Base-by-base conservation (phyloP, 2,329 filamentous ascomycete genomes). In the Fusarium zealandicum region DNA sequence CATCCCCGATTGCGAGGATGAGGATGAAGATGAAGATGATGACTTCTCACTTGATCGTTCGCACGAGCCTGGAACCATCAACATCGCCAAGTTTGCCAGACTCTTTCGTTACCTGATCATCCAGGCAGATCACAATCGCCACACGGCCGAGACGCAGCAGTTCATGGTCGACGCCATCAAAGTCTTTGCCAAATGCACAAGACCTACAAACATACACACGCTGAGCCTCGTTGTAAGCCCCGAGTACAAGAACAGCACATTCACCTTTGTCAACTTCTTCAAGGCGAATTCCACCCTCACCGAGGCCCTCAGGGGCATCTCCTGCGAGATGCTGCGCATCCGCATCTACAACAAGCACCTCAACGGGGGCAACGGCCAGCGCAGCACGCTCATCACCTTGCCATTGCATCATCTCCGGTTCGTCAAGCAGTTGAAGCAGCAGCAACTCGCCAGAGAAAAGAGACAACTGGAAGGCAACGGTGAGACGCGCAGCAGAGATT, bases 151-250 rank as follows among this genome's bases (percentile, higher is more conserved):
- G 4, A 71, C 70, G 0, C 67, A 64, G 44, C 30, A 54, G 1
- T 63, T 63, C 43, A 73, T 80, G 68, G 69, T 70, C 2, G 48
- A 62, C 3, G 76, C 77, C 7, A 70, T 80, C 28, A 50, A 64
- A 22, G 65, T 72, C 41, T 80, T 80, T 58, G 63, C 60, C 8
- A 39, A 38, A 10, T n/a, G 45, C 13, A 31, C 37, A 2, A 53
- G 55, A 1, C 52, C 48, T 40, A 49, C 64, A 14, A 69, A 69
- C 39, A 66, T 82, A 3, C 70, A 76, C 50, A 79, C 73, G 1
- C 63, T 83, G 18, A 75, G 72, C 3, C 67, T 82, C 39, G 71
- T 77, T 28, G 61, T 82, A 39, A 69, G 69, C 13, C 75, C 75
- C 2, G 54, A 39, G 13, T 59, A 46, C 3, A 18, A 18, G 8